Evolutionary conservation across 345 rosid genomes (phyloP).

Genomic region (Gossypium bickii): DNA sequence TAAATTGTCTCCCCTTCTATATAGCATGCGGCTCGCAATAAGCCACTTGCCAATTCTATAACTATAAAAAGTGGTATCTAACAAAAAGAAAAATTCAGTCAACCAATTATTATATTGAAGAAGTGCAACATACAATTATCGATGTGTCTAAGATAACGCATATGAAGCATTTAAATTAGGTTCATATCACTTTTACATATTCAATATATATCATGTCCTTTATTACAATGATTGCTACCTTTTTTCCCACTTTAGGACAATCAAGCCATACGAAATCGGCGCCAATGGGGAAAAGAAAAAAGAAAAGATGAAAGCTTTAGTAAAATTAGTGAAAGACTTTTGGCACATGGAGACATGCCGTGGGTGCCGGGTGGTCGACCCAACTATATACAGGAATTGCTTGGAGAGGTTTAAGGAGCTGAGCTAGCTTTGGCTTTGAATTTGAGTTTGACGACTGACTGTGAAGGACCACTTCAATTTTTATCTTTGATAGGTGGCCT

Average conservation of each 20-base stretch:
- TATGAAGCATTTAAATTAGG: not conserved
- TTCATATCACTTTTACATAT: not conserved
- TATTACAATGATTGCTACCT: not conserved
- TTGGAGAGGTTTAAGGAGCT: not conserved
- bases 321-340: not conserved
- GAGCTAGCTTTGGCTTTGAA: not conserved
- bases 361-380: not conserved
- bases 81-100: not conserved
- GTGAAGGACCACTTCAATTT: not conserved
- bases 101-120: not conserved
- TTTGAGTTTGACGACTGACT: not conserved
- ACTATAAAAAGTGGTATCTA: not conserved
- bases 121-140: not conserved
- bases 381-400: not conserved
- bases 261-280: constrained; percentile 4
- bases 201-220: not conserved
- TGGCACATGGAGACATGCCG: constrained; percentile 3
- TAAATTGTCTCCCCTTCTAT: not conserved
- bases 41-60: too few relatives aligned
- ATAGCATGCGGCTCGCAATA: not conserved
- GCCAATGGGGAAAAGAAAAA: not conserved
- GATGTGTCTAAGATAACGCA: not conserved
- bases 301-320: not conserved
- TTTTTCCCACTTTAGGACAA: not conserved
- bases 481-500: constrained; percentile 3